Percentiles rank a stretch among this genome's conserved stretches.
Evolutionary conservation across 257 asterid genomes (phyloP).

Genomic region (Penstemon barbatus): DNA sequence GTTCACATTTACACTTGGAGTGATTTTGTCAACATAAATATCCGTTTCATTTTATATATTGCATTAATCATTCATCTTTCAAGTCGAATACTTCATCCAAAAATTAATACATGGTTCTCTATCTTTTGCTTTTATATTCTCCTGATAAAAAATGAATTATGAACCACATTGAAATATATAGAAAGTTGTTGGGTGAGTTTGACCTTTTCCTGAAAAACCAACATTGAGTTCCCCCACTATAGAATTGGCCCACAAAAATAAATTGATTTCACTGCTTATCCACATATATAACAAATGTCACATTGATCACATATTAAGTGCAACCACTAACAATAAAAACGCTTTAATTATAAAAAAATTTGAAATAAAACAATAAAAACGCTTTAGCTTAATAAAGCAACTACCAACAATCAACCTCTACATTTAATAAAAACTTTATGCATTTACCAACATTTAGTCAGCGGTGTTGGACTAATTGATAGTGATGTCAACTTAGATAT

Average conservation of each 20-base stretch:
- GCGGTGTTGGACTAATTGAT: background rate
- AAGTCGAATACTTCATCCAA: no score
- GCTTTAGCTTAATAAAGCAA: conserved; percentile 24
- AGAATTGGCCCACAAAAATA: conserved; percentile 24
- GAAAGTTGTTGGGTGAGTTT: conserved; percentile 3
- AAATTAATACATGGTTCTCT: no score
- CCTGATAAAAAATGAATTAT: no score
- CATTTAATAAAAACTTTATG: background rate
- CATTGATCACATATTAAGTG: conserved; percentile 29
- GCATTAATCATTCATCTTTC: no score
- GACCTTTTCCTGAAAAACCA: background rate
- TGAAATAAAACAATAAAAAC: no score
- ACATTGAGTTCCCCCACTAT: conserved; percentile 16
- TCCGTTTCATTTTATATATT: no score
- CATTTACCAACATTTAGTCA: conserved; percentile 27
- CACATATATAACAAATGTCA: conserved; percentile 20
- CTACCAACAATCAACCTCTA: conserved; percentile 43
- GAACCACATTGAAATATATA: background rate
- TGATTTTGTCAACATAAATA: no score
- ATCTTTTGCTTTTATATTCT: no score
- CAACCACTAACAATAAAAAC: conserved; percentile 23
- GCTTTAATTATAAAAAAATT: background rate
- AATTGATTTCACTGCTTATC: conserved; percentile 23
- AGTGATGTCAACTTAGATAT: no score
- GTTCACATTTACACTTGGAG: no score